Base-by-base conservation (phyloP, 2,329 filamentous ascomycete species). In the Fonsecaea pedrosoi region DNA sequence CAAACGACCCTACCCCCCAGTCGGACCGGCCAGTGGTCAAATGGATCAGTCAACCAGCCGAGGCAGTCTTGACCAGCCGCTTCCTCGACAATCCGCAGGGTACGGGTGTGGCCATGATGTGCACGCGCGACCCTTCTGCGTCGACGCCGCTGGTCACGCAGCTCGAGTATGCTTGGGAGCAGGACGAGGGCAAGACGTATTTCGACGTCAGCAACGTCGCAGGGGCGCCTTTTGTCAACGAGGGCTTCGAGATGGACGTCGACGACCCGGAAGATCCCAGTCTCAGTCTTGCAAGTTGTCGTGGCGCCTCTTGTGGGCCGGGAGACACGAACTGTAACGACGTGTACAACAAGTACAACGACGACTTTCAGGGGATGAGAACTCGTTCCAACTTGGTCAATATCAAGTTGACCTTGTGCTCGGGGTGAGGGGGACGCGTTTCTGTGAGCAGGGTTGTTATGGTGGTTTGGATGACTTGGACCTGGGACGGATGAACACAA, bases 121-220 rank as follows among this genome's bases (percentile, higher is more conserved):
- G 58, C 37, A 69, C 67, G 15, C 50, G 67, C 21, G 57, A 69
- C 25, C 64, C 56, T 1, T n/a, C 9, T 7, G 64, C 61, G 4
- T 34, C 25, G 25, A 55, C 62, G 8, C 38, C 57, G n/a, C 32
- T 55, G 12, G 67, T 69, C 15, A 69, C 67, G 9, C 67, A 69
- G 70, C 79, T 77, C 64, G 78, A 80, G 34, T 81, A 80, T 68
- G 78, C 75, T 15, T 73, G 81, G 57, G 74, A 78, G 58, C 62
- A 56, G n/a, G 64, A 60, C 18, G 72, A 73, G 35, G 71, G 69
- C 42, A 67, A 72, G 50, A 72, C 78, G 56, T 81, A 75, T 72
- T 82, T 81, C 62, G 79, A 81, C 62, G 69, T 81, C 64, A 78
- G 75, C 3, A 76, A 78, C 70, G 78, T 82, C 50, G 80, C 78